Conservation (phyloP, 768 basidiomycete species). For the Candolleomyces aberdarensis region DNA sequence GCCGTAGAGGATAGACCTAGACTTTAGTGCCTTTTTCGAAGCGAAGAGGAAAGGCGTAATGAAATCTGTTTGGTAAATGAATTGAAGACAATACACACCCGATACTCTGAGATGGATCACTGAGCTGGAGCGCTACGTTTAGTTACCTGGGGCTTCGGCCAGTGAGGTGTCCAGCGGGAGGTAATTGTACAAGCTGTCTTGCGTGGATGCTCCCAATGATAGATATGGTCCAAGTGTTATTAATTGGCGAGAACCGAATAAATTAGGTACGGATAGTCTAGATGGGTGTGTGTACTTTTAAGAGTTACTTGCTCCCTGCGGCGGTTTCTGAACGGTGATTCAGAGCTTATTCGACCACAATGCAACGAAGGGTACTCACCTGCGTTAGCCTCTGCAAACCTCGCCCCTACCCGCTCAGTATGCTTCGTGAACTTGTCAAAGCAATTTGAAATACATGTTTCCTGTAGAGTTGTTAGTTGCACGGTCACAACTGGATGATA, state of each 20-base stretch:
- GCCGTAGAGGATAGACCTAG: too few species aligned
- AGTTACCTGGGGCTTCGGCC: too few species aligned
- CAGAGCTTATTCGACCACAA: neutral
- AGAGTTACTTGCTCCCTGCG: slow-evolving; percentile 3
- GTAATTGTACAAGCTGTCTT: neutral
- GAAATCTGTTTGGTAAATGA: too few species aligned
- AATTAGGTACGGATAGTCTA: slow-evolving; percentile 2
- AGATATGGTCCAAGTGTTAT: neutral
- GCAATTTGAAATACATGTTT: slow-evolving; percentile 88
- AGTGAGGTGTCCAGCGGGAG: neutral
- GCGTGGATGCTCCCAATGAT: neutral
- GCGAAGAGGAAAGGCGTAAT: too few species aligned
- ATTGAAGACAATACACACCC: too few species aligned
- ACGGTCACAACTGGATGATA: neutral
- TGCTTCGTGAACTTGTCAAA: slow-evolving; percentile 98
- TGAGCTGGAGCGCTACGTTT: too few species aligned
- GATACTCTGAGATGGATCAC: too few species aligned
- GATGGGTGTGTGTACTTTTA: slow-evolving; percentile 7
- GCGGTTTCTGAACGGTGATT: neutral
- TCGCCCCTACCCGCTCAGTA: slow-evolving; percentile 87
- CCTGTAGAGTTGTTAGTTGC: slow-evolving; percentile 42
- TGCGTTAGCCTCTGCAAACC: slow-evolving; percentile 90
- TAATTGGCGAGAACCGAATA: neutral
- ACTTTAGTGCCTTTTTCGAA: too few species aligned
- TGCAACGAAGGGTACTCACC: slow-evolving; percentile 48